phyloP scores from a whole-genome alignment of 2,329 filamentous ascomycete genomes.

The Penicillium janthinellum region DNA sequence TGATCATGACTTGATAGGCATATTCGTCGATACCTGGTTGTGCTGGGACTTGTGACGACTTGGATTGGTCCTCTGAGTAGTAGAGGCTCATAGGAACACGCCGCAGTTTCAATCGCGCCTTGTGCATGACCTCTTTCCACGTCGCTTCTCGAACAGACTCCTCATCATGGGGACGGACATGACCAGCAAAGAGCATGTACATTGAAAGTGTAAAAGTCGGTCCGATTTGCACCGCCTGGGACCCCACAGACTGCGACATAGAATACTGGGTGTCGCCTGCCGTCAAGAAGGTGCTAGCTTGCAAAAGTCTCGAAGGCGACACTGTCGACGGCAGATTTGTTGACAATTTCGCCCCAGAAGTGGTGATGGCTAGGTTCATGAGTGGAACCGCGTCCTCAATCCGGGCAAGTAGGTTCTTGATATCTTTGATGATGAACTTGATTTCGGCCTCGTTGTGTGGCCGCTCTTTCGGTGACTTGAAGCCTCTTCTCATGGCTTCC shows the following conservation, averaged over 20 bases:
- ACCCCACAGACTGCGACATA: conserved; percentile 54
- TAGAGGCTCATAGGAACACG: conserved; percentile 64
- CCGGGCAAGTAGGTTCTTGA: conserved; percentile 70
- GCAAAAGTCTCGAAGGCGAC: conserved; percentile 85
- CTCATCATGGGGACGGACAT: conserved; percentile 62
- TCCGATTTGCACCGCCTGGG: conserved; percentile 73
- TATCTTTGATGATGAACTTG: conserved; percentile 69
- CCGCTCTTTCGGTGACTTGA: conserved; percentile 46
- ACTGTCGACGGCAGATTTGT: conserved; percentile 78
- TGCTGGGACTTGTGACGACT: conserved; percentile 32
- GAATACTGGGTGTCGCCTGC: conserved; percentile 83
- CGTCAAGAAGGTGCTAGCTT: conserved; percentile 89
- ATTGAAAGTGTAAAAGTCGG: conserved; percentile 83
- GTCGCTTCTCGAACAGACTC: conserved; percentile 66
- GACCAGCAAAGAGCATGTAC: conserved; percentile 92
- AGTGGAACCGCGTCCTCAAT: conserved; percentile 92
- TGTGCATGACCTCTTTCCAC: conserved; percentile 97
- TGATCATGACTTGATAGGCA: conserved; percentile 76
- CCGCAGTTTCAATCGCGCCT: conserved; percentile 78
- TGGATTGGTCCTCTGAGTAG: conserved; percentile 16
- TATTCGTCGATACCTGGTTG: conserved; percentile 63
- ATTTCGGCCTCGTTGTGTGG: conserved; percentile 66
- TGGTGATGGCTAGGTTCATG: conserved; percentile 90
- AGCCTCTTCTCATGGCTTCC: conserved; percentile 38
- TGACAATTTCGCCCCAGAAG: conserved; percentile 84